These are phyloP conservation scores for Eucalyptus marginata DNA, from an alignment of 345 rosid genomes.

Conservation along the genomic window DNA sequence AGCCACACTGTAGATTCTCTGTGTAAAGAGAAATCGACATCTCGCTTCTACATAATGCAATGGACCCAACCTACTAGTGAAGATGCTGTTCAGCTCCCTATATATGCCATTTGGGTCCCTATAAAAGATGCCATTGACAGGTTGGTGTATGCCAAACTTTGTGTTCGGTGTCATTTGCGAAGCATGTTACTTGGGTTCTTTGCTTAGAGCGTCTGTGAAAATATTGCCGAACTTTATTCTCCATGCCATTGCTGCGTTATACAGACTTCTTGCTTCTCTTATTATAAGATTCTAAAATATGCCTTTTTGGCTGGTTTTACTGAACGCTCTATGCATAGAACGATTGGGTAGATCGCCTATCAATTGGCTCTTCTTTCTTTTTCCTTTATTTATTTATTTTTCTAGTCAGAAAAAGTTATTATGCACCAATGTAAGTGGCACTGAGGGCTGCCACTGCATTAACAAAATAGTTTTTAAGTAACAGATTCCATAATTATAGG, in stretches of 20 bases:
- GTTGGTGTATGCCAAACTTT: slow-evolving; percentile 14
- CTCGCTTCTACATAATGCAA: slow-evolving; percentile 43
- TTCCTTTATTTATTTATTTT: background rate
- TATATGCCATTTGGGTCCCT: slow-evolving; percentile 22
- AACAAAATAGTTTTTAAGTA: background rate
- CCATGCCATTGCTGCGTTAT: background rate
- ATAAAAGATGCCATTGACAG: slow-evolving; percentile 21
- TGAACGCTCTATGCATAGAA: background rate
- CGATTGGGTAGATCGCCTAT: background rate
- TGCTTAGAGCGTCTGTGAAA: background rate
- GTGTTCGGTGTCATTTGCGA: background rate
- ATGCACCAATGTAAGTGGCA: background rate
- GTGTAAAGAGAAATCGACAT: slow-evolving; percentile 30
- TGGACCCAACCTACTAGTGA: slow-evolving; percentile 10
- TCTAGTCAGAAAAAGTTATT: background rate
- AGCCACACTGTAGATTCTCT: slow-evolving; percentile 36
- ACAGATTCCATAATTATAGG: background rate
- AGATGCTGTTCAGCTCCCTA: slow-evolving; percentile 7
- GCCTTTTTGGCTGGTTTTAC: background rate
- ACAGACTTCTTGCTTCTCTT: background rate
- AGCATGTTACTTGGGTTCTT: background rate
- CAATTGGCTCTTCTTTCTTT: background rate
- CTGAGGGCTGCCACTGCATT: background rate
- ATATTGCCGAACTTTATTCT: background rate
- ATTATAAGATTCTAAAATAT: background rate